A percentile compares a stretch with the other conserved stretches of the same genome.
phyloP scores from a whole-genome alignment of 441 rosid genomes.

The Caryocar brasiliense region DNA sequence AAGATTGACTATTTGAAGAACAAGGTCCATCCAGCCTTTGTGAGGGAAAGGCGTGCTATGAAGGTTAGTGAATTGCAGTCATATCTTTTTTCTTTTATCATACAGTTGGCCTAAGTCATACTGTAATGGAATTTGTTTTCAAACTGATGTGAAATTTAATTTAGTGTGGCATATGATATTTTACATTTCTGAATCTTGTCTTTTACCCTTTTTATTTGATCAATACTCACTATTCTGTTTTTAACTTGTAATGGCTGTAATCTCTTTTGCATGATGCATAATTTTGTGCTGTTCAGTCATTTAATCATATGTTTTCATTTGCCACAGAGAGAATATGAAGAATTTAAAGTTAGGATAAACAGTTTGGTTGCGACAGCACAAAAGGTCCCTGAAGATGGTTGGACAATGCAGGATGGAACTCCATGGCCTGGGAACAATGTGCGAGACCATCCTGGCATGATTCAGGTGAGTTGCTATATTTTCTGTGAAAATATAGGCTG shows the following conservation, averaged over 20 bases:
- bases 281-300: background rate
- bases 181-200: too few relatives aligned
- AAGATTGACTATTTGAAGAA: slow-evolving; percentile 69
- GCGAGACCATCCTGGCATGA: slow-evolving; percentile 88
- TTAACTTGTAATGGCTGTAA: background rate
- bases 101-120: background rate
- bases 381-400: slow-evolving; percentile 79
- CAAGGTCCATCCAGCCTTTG: slow-evolving; percentile 65
- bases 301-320: background rate
- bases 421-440: slow-evolving; percentile 80
- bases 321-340: slow-evolving; percentile 70
- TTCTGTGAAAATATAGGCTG: background rate
- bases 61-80: slow-evolving; percentile 34
- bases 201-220: too few relatives aligned
- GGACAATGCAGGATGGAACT: slow-evolving; percentile 90
- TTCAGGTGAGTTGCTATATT: slow-evolving; percentile 52
- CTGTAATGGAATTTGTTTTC: background rate
- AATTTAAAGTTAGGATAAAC: slow-evolving; percentile 67
- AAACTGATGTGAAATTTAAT: background rate
- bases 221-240: background rate
- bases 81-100: background rate
- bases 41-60: slow-evolving; percentile 62
- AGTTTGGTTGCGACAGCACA: slow-evolving; percentile 63
- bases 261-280: too few relatives aligned
- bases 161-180: too few relatives aligned